phyloP scores from a whole-genome alignment of 1,284 basidiomycete genomes.

The Ceratobasidium sp. region DNA sequence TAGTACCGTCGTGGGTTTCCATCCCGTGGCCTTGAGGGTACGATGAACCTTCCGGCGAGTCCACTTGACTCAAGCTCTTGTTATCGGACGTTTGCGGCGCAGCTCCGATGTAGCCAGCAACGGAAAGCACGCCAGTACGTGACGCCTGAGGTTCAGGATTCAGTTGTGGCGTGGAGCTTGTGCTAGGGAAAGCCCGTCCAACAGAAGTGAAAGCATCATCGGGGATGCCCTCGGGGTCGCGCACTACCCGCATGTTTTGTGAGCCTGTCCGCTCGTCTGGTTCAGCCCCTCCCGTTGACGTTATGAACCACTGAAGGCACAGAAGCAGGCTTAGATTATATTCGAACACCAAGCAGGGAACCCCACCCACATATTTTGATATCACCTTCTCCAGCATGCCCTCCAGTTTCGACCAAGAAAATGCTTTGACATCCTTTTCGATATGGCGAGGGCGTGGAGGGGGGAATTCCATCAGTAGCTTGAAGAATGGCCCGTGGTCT shows the following conservation, averaged over 20 bases:
- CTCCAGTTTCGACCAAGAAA: slow-evolving; percentile 87
- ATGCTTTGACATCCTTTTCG: slow-evolving; percentile 98
- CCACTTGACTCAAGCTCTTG: neutral
- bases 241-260: neutral
- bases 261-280: neutral
- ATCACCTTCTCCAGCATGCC: slow-evolving; percentile 92
- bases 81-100: neutral
- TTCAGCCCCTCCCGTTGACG: neutral
- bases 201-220: neutral
- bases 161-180: neutral
- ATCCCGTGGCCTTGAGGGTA: neutral
- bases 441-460: slow-evolving; percentile 95
- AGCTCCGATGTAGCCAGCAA: neutral
- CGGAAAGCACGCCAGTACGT: neutral
- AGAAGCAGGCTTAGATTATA: neutral
- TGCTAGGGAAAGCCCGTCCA: neutral
- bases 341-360: neutral
- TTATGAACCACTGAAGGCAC: slow-evolving; percentile 17
- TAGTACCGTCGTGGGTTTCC: neutral
- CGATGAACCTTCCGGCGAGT: neutral
- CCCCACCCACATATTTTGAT: slow-evolving; percentile 89
- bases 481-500: slow-evolving; percentile 87
- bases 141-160: neutral
- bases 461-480: slow-evolving; percentile 94
- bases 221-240: neutral